Evolutionary conservation across 371 early-diverging fungal genomes (phyloP), one percentile per base, ranked within the genome.

Genomic region (Umbelopsis sp.): DNA sequence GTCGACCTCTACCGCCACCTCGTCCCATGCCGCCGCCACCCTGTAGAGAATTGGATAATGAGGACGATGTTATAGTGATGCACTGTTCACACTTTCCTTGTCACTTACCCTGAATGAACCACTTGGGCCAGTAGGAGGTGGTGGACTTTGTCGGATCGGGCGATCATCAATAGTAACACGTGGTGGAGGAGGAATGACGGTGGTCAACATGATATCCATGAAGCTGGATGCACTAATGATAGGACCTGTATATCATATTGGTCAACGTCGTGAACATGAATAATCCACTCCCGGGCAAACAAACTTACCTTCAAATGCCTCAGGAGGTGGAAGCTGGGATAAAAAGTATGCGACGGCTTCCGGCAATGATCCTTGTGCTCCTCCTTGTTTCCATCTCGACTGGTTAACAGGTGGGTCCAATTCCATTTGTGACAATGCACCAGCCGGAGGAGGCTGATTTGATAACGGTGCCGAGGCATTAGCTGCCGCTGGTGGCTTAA

Each of bases 291-390:
- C 12, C 53, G 46, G 20, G 14, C 29, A 46, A 3, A 32, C 29
- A 65, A 65, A 2, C 50, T 66, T 68, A 75, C 80, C 89, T 72
- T 85, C 80, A 67, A 84, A 87, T 10, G 72, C 75, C 0, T 80
- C 71, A 29, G 87, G 66, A 38, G 85, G 82, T 44, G 89, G 89
- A 14, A 87, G 70, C 20, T 80, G 81, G 8, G 86, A 80, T 10
- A 87, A 76, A 67, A 89, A 87, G 67, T 78, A 85, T 5, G 86
- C 86, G 32, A 89, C 76, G 11, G 86, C 82, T 41, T 87, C 89
- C 12, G 90, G 90, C 48, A 89, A 76, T 50, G 78, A 46, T 24
- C 76, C 70, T 46, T 70, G 72, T 0, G 76, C 77, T 44, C 75
- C 72, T 4, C 29, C 29, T 29, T 72, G 65, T 1, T 71, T 76